Base-by-base conservation (phyloP, 106 monocot species). In the Dioscorea zingiberensis region DNA sequence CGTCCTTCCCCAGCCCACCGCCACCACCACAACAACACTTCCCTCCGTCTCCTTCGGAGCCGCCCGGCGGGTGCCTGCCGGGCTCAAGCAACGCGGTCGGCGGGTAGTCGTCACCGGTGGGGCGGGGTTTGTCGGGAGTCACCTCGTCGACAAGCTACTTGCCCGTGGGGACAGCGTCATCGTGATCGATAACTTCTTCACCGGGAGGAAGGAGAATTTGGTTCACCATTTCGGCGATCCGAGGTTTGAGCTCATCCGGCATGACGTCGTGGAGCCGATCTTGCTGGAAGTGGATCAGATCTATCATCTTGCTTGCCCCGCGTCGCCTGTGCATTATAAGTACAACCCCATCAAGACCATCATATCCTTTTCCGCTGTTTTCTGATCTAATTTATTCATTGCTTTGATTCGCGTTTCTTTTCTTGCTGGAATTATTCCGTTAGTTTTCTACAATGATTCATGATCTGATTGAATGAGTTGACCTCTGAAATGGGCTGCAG, bases 301-400 rank as follows among this genome's bases (percentile, higher is more conserved):
- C 71, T 93, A 93, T 63, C 92, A 93, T 53, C 84, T 93, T 45
- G 93, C 87, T 1, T 88, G 93, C 70, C 93, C 93, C 1, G 93
- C 93, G 2, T 84, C 84, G 5, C 93, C 93, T 0, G 93, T 93
- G 59, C 85, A 93, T 57, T 93, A 93, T 80, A 93, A 93, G 77
- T 85, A 72, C 48, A 93, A 93, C 29, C 87, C 92, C 10, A 82
- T 93, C 82, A 93, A 93, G 82, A 93, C 92, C 13, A 93, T 93
- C 87, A 93, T 93, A 93, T 93, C 92, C 87, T 93, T 79, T 58
- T 51, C 38, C 2, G 3, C 5, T 69, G n/a, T 10, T 9, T 54
- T 48, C 13, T 12, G 16, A 23, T 6, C 38, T 38, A 0, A 38
- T 38, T 38, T 6, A 10, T 38, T 38, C 9, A 10, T 38, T 38